Percentiles rank a stretch among this genome's conserved stretches.
phyloP scores from a whole-genome alignment of 352 stramenopile species.

The Blastocystis sp. region DNA sequence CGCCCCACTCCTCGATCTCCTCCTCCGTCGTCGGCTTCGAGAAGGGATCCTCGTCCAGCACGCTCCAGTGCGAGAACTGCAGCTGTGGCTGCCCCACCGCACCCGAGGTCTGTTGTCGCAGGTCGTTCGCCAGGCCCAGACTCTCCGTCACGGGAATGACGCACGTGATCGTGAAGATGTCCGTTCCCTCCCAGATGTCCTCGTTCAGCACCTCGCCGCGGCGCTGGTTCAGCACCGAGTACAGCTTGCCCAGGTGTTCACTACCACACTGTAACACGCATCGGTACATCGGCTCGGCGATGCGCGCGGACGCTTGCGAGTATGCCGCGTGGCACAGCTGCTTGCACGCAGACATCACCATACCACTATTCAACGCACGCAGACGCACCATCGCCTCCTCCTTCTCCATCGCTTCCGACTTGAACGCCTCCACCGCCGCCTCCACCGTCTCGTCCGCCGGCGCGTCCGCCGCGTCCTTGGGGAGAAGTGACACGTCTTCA shows the following conservation, averaged over 20 bases:
- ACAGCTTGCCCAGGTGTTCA: slow-evolving; percentile 87
- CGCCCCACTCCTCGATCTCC: slow-evolving; percentile 89
- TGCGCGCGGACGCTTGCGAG: slow-evolving; percentile 43
- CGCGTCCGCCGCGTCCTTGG: slow-evolving; percentile 72
- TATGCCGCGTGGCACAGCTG: slow-evolving; percentile 46
- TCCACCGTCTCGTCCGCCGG: neutral
- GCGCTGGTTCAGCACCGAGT: slow-evolving; percentile 86
- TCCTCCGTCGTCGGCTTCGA: slow-evolving; percentile 90
- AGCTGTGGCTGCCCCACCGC: slow-evolving; percentile 90
- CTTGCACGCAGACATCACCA: slow-evolving; percentile 47
- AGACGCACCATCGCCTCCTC: slow-evolving; percentile 14
- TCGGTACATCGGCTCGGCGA: slow-evolving; percentile 69
- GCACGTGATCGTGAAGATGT: slow-evolving; percentile 87
- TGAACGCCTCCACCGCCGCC: neutral
- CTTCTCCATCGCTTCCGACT: neutral
- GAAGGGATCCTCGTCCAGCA: slow-evolving; percentile 90
- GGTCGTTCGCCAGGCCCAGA: slow-evolving; percentile 84
- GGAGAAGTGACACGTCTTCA: slow-evolving; percentile 78
- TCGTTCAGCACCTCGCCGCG: slow-evolving; percentile 84
- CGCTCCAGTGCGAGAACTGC: slow-evolving; percentile 88
- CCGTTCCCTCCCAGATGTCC: slow-evolving; percentile 84
- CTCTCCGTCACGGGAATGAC: slow-evolving; percentile 89
- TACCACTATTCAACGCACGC: slow-evolving; percentile 18
- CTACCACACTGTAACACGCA: slow-evolving; percentile 73
- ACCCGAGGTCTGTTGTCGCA: slow-evolving; percentile 88